Evolutionary conservation across 148 eudicot species (phyloP), one percentile per base, ranked within the genome.

Genomic region (Silene latifolia): DNA sequence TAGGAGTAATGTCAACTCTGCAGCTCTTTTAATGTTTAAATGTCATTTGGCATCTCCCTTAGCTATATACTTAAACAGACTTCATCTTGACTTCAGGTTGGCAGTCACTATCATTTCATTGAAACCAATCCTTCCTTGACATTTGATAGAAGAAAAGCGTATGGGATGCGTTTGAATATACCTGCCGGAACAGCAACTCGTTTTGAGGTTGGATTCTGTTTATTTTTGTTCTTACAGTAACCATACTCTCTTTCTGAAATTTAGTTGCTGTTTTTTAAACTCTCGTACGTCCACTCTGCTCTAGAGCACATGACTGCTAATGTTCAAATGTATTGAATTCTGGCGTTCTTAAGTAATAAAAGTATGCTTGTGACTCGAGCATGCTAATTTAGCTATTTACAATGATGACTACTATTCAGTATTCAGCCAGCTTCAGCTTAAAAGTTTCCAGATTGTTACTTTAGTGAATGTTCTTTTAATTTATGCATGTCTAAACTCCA

Each of bases 91-190:
- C 42, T 86, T 63, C 83, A 94, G 98, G 91, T 94, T 78, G 98
- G 98, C 79, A 94, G 98, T 85, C 98, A 94, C 83, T 94, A 92
- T 90, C 98, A 92, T 82, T 94, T 94, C 82, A 88, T 95, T 78
- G 98, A 95, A 81, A 88, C 80, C 72, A 95, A 95, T 79, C 97
- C 93, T 42, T 78, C 67, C 79, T 79, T 95, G 76, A 83, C 85
- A 46, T 95, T 92, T 85, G 98, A 95, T 77, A 83, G 98, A 78
- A 81, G 84, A 58, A 94, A 82, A 80, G 81, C 98, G 71, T 83
- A 92, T 80, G 97, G 97, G 69, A 95, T 89, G 98, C 90, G 98
- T 57, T 81, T 95, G 89, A 90, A 95, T 78, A 89, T 95, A 80
- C 91, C 93, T 39, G 96, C 98, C 14, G 98, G 98, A 48, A 92